Conservation (phyloP, 192 early-diverging fungal species). For the Rhizophagus prolifer region DNA sequence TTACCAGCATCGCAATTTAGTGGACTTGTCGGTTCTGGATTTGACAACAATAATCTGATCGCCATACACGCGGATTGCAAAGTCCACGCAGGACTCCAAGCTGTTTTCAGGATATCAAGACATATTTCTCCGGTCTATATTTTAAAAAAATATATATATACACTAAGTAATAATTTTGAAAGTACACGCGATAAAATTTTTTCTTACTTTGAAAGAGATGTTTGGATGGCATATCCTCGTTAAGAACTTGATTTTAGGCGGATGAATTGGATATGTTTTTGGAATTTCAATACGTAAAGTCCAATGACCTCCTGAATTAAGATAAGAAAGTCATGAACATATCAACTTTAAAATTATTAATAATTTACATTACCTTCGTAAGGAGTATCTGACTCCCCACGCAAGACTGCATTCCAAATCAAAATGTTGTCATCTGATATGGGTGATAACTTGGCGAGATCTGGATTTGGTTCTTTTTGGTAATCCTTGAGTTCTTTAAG, state of each 20-base stretch:
- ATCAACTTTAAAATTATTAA: background rate
- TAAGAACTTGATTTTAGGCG: constrained; percentile 72
- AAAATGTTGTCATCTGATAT: constrained; percentile 66
- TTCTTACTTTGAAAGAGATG: constrained; percentile 83
- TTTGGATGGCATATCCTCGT: constrained; percentile 90
- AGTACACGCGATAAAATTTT: background rate
- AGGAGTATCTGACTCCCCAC: constrained; percentile 62
- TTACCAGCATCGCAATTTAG: constrained; percentile 87
- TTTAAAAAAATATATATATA: background rate
- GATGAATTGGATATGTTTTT: constrained; percentile 71
- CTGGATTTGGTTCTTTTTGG: constrained; percentile 53
- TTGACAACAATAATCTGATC: constrained; percentile 77
- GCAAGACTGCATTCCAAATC: constrained; percentile 67
- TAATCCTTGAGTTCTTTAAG: constrained; percentile 62
- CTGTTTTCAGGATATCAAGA: constrained; percentile 89
- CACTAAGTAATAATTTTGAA: background rate
- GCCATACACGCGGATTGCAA: constrained; percentile 82
- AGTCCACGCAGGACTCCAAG: constrained; percentile 97
- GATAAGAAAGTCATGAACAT: background rate
- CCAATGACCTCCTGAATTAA: constrained; percentile 63
- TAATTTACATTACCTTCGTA: constrained; percentile 59
- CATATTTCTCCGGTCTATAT: constrained; percentile 93
- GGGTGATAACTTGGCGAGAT: constrained; percentile 62
- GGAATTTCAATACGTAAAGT: constrained; percentile 70
- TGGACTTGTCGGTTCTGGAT: constrained; percentile 87